Evolutionary conservation across 2,329 filamentous ascomycete genomes (phyloP), one percentile per base, ranked within the genome.

Genomic region (Penicillium oxalicum): DNA sequence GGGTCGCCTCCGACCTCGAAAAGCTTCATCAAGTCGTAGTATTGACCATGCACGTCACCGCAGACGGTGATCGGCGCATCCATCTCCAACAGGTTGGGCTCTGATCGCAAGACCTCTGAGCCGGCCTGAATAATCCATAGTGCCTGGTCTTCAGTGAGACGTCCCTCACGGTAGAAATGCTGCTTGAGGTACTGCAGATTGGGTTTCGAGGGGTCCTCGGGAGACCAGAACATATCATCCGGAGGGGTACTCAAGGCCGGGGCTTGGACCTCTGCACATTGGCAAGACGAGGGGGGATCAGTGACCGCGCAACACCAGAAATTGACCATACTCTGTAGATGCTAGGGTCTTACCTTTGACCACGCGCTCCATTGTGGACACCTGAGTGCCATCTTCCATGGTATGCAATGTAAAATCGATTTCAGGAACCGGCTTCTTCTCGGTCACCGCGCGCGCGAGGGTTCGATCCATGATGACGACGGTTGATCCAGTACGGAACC

Each of bases 21-120:
- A 32, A 98, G 80, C 78, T 98, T 98, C 93, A 98, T 98, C 67
- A 98, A 74, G 71, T 98, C 93, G 71, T 95, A 98, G 76, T 97
- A 98, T 74, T 98, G 93, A 59, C 93, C 93, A 72, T 98, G 93
- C 47, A 98, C 91, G 66, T 98, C 93, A 67, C 93, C 93, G 65
- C 93, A 98, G 44, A 98, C 93, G 8, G 93, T 98, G 67, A 98
- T 98, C 53, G 93, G 93, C 36, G 93, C 93, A 71, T 98, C 93
- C 93, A 98, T 98, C 77, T 98, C 93, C 59, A 98, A 79, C 57
- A 98, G 77, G 71, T 97, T 98, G 57, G 93, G 91, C 74, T 98
- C 93, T 54, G 85, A 79, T 65, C 86, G 86, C 63, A 98, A 78
- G 44, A 98, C 74, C 70, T 96, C 87, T 48, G 89, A 90, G 54